Base-by-base conservation (phyloP, 306 rosid genomes). In the Albizia julibrissin region DNA sequence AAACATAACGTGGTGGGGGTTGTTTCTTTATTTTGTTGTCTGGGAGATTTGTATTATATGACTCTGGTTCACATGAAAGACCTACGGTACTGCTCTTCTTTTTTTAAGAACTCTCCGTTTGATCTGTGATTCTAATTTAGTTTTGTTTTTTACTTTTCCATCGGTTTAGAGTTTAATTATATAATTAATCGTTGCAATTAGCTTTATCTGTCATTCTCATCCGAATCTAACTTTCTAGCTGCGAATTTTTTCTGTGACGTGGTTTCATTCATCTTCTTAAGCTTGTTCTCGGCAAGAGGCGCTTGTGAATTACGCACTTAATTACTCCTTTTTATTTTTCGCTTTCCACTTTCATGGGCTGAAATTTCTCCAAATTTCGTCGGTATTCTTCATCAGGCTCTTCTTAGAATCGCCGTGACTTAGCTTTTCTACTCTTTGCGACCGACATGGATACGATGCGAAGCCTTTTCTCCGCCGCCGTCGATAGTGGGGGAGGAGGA, bases 401-500 rank as follows among this genome's bases (percentile, higher is more conserved):
- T 22, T 22, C 7, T 27, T 70, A 5, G 56, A 69, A 5, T 70
- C 5, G 34, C 6, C 75, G 18, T 34, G 27, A 70, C 21, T 69
- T 43, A 39, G 24, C 18, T 40, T 37, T 37, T 69, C 50, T 10
- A n/a, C 7, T 10, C 31, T 69, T 10, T 10, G 46, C 16, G 46
- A 8, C 46, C 1, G 6, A 61, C 71, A 83, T 74, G 88, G 83
- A 67, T 66, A 19, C 68, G 39, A 76, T 88, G 90, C 89, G 75
- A 67, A 86, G 92, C 73, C 13, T 96, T 56, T 33, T 92, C 61
- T 37, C 83, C 29, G 87, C 74, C 26, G 40, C 86, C 29, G 44
- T 86, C 67, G 72, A 56, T 2, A 34, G 72, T 80, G 78, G 59
- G 75, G 85, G 5, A 21, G 93, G 92, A 59, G 94, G 97, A 56